Percentiles rank a stretch among this genome's conserved stretches.
These are phyloP conservation scores for Neofusicoccum cordaticola DNA, from an alignment of 2,329 filamentous ascomycete species.

Conservation along the genomic window DNA sequence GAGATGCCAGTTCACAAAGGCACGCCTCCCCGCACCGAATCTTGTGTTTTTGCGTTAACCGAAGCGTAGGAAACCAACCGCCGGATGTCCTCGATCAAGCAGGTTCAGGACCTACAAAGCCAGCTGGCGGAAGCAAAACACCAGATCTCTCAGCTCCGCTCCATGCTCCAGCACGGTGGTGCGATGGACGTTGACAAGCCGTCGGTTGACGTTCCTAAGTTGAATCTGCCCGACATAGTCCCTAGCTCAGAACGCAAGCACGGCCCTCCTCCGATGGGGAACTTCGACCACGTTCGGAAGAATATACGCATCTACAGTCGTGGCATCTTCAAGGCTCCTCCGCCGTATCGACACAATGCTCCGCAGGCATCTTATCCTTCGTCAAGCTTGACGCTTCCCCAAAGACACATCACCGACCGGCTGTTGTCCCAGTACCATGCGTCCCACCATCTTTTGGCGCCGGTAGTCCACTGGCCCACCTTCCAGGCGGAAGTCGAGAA, in stretches of 20 bases:
- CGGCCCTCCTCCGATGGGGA: constrained; percentile 60
- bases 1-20: constrained; percentile 96
- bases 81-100: constrained; percentile 98
- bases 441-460: constrained; percentile 75
- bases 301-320: constrained; percentile 72
- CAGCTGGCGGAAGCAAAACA: constrained; percentile 78
- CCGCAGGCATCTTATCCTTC: constrained; percentile 43
- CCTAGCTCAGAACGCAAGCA: constrained; percentile 43
- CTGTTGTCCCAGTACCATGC: constrained; percentile 73
- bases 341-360: constrained; percentile 59
- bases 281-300: constrained; percentile 67
- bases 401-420: constrained; percentile 66
- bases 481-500: constrained; percentile 75
- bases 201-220: constrained; percentile 24
- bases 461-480: constrained; percentile 83
- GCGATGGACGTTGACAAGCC: constrained; percentile 41
- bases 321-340: constrained; percentile 77
- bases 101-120: constrained; percentile 94
- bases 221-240: constrained; percentile 32
- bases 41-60: neutral
- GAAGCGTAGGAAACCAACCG: constrained; percentile 75
- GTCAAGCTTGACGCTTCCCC: constrained; percentile 61
- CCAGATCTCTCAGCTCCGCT: constrained; percentile 72
- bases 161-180: constrained; percentile 56
- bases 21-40: neutral